phyloP scores from a whole-genome alignment of 2,329 filamentous ascomycete genomes.

The Ophiostoma montium region DNA sequence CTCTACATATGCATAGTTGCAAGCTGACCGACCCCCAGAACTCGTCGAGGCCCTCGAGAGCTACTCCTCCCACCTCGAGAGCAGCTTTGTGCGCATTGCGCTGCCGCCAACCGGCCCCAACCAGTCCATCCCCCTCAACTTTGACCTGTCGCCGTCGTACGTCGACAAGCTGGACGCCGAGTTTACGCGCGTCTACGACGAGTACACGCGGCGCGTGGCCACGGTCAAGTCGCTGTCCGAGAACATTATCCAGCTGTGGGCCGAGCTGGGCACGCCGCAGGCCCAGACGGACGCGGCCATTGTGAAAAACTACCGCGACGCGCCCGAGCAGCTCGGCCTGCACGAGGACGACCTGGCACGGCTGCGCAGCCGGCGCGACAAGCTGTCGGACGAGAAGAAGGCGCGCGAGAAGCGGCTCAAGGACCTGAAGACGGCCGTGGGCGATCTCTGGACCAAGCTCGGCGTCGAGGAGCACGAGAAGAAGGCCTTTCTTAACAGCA shows the following conservation, averaged over 20 bases:
- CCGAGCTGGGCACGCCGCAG: constrained; percentile 85
- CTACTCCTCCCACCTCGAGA: constrained; percentile 89
- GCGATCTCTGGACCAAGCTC: constrained; percentile 77
- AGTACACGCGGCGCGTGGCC: constrained; percentile 73
- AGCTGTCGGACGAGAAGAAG: constrained; percentile 77
- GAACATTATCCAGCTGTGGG: constrained; percentile 88
- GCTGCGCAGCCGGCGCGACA: constrained; percentile 62
- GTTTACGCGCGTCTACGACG: constrained; percentile 90
- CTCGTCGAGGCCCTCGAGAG: constrained; percentile 87
- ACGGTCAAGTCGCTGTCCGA: constrained; percentile 63
- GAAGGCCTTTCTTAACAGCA: constrained; percentile 71
- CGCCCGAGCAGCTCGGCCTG: constrained; percentile 85
- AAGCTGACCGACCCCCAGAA: constrained; percentile 39
- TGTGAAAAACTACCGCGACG: constrained; percentile 76
- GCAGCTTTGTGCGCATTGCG: constrained; percentile 70
- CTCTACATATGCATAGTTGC: neutral
- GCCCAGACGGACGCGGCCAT: constrained; percentile 80
- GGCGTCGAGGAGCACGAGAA: constrained; percentile 70
- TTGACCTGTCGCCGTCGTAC: constrained; percentile 86
- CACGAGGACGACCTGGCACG: constrained; percentile 73
- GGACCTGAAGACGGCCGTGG: constrained; percentile 65
- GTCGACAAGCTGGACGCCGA: constrained; percentile 76
- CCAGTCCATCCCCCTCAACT: constrained; percentile 62
- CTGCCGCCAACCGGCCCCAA: constrained; percentile 72
- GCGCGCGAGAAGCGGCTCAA: constrained; percentile 61